A percentile compares a stretch with the other conserved stretches of the same genome.
phyloP scores from a whole-genome alignment of 495 filamentous ascomycete genomes.

The Saxophila tyrrhenica region DNA sequence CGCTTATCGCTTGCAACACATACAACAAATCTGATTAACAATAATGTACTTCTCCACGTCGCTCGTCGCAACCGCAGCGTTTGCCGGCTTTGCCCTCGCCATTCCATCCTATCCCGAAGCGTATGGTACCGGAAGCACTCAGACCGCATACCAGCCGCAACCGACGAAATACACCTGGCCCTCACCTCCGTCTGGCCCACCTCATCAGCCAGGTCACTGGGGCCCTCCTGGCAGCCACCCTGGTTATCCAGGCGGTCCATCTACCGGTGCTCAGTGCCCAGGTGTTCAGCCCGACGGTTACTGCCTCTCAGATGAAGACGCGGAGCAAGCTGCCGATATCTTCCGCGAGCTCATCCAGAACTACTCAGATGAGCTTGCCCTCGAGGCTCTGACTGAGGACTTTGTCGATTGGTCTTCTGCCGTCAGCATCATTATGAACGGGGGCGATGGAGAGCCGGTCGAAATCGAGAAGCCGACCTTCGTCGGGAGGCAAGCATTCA shows the following conservation, averaged over 20 bases:
- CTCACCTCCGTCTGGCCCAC: neutral
- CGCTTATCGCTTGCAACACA: neutral
- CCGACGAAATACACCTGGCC: neutral
- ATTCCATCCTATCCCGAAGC: neutral
- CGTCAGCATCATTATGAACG: constrained; percentile 15
- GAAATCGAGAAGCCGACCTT: constrained; percentile 7
- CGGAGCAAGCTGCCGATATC: constrained; percentile 7
- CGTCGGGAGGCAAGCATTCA: constrained; percentile 6
- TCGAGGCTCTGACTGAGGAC: constrained; percentile 8
- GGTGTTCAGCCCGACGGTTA: neutral
- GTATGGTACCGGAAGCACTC: neutral
- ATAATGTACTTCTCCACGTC: neutral
- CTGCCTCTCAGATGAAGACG: constrained; percentile 6
- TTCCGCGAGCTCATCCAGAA: constrained; percentile 16
- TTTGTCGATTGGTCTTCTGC: constrained; percentile 16
- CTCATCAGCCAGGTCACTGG: neutral
- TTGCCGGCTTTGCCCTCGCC: neutral
- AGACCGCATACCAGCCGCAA: neutral
- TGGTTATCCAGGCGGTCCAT: neutral
- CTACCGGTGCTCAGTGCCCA: neutral
- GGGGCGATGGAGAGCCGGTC: constrained; percentile 1
- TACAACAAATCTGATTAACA: neutral
- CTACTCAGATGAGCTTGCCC: constrained; percentile 7
- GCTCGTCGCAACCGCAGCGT: neutral
- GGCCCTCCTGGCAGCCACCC: too few relatives aligned